Evolutionary conservation across 2,329 filamentous ascomycete species (phyloP), one percentile per base, ranked within the genome.

Genomic region (Colletotrichum graminicola): DNA sequence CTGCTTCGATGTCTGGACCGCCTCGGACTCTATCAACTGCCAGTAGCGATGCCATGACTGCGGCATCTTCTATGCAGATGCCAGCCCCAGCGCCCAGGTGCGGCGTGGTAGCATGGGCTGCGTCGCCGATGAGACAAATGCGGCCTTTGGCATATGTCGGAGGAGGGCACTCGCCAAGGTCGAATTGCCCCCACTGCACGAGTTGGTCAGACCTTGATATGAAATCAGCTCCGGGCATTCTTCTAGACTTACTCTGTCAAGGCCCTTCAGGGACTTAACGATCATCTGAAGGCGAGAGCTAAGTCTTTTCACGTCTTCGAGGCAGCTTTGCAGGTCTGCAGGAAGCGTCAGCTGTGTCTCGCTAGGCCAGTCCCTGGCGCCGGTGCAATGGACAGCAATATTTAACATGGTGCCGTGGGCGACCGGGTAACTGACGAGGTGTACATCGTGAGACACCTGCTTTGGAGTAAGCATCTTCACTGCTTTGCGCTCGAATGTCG

Each of bases 91-190:
- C 85, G 0, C 89, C 89, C 52, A 89, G 86, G 49, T 89, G 86
- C 0, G 90, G 90, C 0, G 88, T 87, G 49, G 87, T 87, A 0
- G 89, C 89, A 76, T 92, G 90, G 0, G 90, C 90, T 0, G 90
- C 89, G 75, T 92, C 90, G 18, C 90, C 90, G 0, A 89, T 78
- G 2, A 91, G 81, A 47, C 82, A 84, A 32, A 87, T 75, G 0
- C 84, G 80, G 10, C 81, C 82, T 32, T 81, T 80, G 74, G 80
- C 82, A 54, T 83, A 87, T 14, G 76, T 76, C 1, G 81, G 80
- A 1, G 85, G 77, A 0, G 83, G 84, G 52, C 83, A 75, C n/a
- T 84, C 79, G 41, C 80, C 82, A 0, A 85, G 78, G 57, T 86
- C 84, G 73, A 85, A 86, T 41, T 86, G 80, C 1, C 82, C 85